Conservation (phyloP, 345 rosid genomes). For the Dipteronia dyeriana region DNA sequence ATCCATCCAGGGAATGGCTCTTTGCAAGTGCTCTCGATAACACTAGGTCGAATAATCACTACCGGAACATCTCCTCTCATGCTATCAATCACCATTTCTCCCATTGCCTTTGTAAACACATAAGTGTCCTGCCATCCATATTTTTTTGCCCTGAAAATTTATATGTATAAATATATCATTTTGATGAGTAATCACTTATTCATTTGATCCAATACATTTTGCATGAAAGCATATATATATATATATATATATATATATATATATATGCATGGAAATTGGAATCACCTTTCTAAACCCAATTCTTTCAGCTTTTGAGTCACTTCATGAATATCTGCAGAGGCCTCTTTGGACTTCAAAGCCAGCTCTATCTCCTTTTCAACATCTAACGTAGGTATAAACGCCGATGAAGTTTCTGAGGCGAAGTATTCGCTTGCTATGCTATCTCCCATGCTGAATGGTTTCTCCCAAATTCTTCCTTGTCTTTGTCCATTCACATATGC, state of each 20-base stretch:
- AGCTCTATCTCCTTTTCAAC: constrained; percentile 62
- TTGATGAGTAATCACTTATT: too few relatives aligned
- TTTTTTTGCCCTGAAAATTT: constrained; percentile 63
- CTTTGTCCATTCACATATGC: constrained; percentile 97
- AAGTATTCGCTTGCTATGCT: constrained; percentile 65
- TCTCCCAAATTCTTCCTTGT: constrained; percentile 86
- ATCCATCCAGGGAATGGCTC: constrained; percentile 99
- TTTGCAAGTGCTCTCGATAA: constrained; percentile 82
- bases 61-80: constrained; percentile 81
- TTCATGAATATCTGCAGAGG: constrained; percentile 31
- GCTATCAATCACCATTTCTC: constrained; percentile 85
- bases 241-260: too few relatives aligned
- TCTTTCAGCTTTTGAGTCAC: constrained; percentile 70
- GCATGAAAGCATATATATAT: neutral
- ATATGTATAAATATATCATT: too few relatives aligned
- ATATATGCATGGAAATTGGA: too few relatives aligned
- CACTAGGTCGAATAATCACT: constrained; percentile 80
- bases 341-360: constrained; percentile 45
- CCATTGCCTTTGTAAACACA: constrained; percentile 97
- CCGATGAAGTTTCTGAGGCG: constrained; percentile 32
- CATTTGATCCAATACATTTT: neutral
- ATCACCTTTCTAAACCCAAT: constrained; percentile 79
- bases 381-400: constrained; percentile 43
- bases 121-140: constrained; percentile 96
- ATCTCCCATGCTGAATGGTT: constrained; percentile 72